Evolutionary conservation across 805 yeast genomes (phyloP), one percentile per base, ranked within the genome.

Genomic region (Priceomyces fermenticarens): DNA sequence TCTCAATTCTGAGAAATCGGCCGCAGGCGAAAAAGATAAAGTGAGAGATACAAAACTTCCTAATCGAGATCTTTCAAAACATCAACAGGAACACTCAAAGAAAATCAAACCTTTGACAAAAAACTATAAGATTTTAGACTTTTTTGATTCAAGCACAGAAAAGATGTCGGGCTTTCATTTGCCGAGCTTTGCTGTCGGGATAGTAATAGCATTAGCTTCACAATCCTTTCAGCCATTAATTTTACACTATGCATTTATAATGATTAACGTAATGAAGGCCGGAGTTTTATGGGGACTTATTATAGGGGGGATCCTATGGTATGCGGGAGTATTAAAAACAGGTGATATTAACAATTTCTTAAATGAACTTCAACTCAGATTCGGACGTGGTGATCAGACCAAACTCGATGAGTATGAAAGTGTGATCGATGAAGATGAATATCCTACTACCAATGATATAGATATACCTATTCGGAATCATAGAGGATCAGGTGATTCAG

Each of bases 131-230:
- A 29, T 29, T 12, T 12, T 14, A 14, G 38, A 25, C 12, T 11
- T 13, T 10, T 27, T 35, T 12, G 16, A 13, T 26, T 16, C 27
- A 13, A 35, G 27, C 30, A 14, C 39, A 14, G 16, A 36, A 26
- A 11, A 27, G 10, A 39, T 44, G 20, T 39, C 35, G 8, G 38
- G 44, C 28, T 51, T 61, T 43, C 62, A 60, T 41, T 30, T 45
- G 5, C 60, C 57, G n/a, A 60, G 56, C 44, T 67, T 62, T 40
- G 50, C 46, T 2, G 38, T 56, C 11, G 72, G 72, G 1, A 31
- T 54, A 38, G 29, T 52, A 3, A 32, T 60, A 8, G 57, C 65
- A 1, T 36, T 55, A n/a, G 38, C 50, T 10, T 43, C 57, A 20
- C 54, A 52, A 36, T 35, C 47, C n/a, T 44, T 51, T 35, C 52